Conservation (phyloP, 2,329 filamentous ascomycete species). For the Aspergillus sp. region DNA sequence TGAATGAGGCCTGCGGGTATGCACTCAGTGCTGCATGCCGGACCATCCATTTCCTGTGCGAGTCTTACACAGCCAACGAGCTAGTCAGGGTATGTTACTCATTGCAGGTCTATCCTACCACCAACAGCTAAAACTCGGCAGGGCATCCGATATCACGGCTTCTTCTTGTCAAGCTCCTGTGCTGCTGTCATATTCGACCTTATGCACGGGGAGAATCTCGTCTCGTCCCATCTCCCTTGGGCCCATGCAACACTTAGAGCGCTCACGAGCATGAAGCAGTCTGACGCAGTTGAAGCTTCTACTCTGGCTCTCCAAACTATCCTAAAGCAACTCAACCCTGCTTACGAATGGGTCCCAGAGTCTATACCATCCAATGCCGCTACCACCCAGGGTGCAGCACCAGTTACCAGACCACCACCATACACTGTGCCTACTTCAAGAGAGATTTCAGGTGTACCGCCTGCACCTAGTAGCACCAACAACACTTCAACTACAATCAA, state of each 20-base stretch:
- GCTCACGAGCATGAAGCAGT: slow-evolving; percentile 37
- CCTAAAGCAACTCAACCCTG: slow-evolving; percentile 30
- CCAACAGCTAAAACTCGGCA: slow-evolving; percentile 20
- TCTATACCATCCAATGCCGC: neutral
- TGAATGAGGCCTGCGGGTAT: slow-evolving; percentile 47
- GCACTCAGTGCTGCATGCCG: slow-evolving; percentile 44
- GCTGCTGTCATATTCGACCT: slow-evolving; percentile 47
- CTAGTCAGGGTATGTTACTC: slow-evolving; percentile 37
- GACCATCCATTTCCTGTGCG: slow-evolving; percentile 42
- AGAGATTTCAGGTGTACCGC: too few species aligned
- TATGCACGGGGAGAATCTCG: slow-evolving; percentile 39
- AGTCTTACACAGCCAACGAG: slow-evolving; percentile 42
- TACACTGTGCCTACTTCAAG: neutral
- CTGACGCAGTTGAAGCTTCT: slow-evolving; percentile 28
- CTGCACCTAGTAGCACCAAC: neutral
- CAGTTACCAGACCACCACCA: neutral
- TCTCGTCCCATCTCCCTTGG: slow-evolving; percentile 44
- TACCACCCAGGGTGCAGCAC: neutral
- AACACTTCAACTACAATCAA: too few species aligned
- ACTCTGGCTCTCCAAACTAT: slow-evolving; percentile 35
- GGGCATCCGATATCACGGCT: slow-evolving; percentile 48
- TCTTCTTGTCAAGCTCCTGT: slow-evolving; percentile 44
- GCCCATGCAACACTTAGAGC: slow-evolving; percentile 40
- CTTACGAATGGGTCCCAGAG: slow-evolving; percentile 28
- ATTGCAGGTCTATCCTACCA: too few species aligned